Evolutionary conservation across 202 grass and related monocot species (phyloP).

Genomic region (Carex arenaria): DNA sequence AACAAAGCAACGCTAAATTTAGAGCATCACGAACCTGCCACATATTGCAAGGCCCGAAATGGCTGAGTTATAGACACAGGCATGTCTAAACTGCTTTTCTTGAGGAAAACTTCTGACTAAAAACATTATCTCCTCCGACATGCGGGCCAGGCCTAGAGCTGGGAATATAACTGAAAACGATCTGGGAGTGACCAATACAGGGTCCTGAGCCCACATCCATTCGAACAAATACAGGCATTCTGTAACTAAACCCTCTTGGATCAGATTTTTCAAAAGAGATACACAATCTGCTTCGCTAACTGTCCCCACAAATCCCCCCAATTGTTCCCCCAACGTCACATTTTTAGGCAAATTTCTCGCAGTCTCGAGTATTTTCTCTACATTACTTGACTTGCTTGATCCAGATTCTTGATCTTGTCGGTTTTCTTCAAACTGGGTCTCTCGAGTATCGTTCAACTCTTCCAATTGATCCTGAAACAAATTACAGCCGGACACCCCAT

Average conservation of each 20-base stretch:
- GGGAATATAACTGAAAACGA: conserved; percentile 34
- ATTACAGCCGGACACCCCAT: neutral
- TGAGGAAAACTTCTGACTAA: conserved; percentile 37
- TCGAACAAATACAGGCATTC: conserved; percentile 42
- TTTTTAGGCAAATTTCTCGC: conserved; percentile 35
- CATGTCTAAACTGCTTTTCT: conserved; percentile 40
- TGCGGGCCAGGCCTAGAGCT: conserved; percentile 33
- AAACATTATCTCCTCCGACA: conserved; percentile 55
- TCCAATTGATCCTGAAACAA: neutral
- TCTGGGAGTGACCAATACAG: conserved; percentile 15
- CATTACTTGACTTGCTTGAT: neutral
- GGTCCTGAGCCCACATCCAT: conserved; percentile 50
- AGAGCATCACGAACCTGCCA: conserved; percentile 36
- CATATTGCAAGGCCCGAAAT: conserved; percentile 48
- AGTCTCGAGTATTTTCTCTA: conserved; percentile 27
- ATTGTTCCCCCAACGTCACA: conserved; percentile 19
- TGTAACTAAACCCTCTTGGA: conserved; percentile 41
- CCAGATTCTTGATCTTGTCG: neutral
- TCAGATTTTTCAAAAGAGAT: conserved; percentile 47
- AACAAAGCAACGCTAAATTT: neutral
- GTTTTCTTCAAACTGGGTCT: neutral
- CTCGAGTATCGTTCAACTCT: neutral
- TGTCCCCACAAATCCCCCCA: conserved; percentile 11
- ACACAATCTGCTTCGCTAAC: conserved; percentile 39
- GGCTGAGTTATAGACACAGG: conserved; percentile 53